Base-by-base conservation (phyloP, 2,329 filamentous ascomycete genomes). In the Cercospora canescens region DNA sequence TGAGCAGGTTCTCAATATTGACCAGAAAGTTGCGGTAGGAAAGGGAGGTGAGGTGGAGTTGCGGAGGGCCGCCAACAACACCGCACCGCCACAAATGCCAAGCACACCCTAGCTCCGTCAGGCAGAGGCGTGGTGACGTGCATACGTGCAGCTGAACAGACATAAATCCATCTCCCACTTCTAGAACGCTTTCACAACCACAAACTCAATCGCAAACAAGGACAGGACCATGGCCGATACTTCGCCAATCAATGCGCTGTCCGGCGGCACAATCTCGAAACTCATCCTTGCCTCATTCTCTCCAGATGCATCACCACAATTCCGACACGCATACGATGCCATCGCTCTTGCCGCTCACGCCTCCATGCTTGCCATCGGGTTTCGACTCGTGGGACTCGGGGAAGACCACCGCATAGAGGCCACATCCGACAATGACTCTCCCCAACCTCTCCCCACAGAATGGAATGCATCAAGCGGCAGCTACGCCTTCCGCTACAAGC, bases 401-500 rank as follows among this genome's bases (percentile, higher is more conserved):
- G 93, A 98, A 79, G 92, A 94, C 61, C 88, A 93, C 75, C 87
- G 83, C 56, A 87, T 91, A 70, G 76, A 77, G 57, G 70, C 71
- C 9, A 34, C 62, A 3, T 75, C 75, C 5, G 72, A 74, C 21
- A 59, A 69, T 12, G 57, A 71, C 54, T 86, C 89, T 76, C 77
- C 84, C 32, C 81, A 87, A 74, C 87, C 87, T 34, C 84, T 98
- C 2, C 92, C 93, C 0, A 65, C 85, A 16, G 86, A 88, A 80
- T 98, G 95, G 95, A 97, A 97, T 78, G 82, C 88, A 12, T 86
- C 87, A 65, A 87, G 87, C 67, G 88, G 89, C 14, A 82, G 83
- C 55, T 90, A 92, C 76, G 87, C 90, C 63, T 97, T 98, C 79
- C 88, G 93, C 69, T 98, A 98, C 81, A 88, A 88, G 3, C 94